Base-by-base conservation (phyloP, 192 early-diverging fungal genomes). In the Mycoemilia scoparia region DNA sequence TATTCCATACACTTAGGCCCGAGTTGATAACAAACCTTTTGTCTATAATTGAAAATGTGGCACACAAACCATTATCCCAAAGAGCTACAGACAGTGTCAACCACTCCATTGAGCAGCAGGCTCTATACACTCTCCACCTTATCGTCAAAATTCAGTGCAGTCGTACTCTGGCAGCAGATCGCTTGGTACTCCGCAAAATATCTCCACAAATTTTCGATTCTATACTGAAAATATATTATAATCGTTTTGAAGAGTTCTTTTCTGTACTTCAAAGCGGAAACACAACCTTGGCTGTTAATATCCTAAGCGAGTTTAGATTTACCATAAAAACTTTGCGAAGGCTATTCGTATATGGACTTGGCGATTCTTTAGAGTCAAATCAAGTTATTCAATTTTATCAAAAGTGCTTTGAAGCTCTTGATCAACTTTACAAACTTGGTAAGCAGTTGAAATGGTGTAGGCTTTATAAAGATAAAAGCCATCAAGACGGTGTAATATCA, bases 91-190 rank as follows among this genome's bases (percentile, higher is more conserved):
- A n/a, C n/a, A n/a, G n/a, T n/a, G n/a, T n/a, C n/a, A n/a, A n/a
- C 9, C 46, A 54, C 17, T 35, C 62, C 7, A 48, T 79, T 24
- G 77, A 86, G 46, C 67, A 79, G 37, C 71, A 83, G 13, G 55
- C 66, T 17, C 51, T 92, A 19, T 66, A 79, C 28, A 80, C 71
- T 2, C 48, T 92, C 8, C 76, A 83, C 39, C 46, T 76, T 34
- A 71, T 80, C 15, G 54, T 84, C 32, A 88, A 84, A 49, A 62
- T 60, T 19, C 57, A 83, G n/a, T 75, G 73, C 32, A 69, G 76
- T 14, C 70, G 71, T 35, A 76, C 73, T 17, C 46, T 84, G 34
- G 66, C 70, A 3, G 39, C 60, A 17, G 70, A 69, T 33, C 62
- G 71, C n/a, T 66, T 66, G 42, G 61, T 66, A 25, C 48, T 65